Base-by-base conservation (phyloP, 2,329 filamentous ascomycete species). In the Fusarium duplospermum region DNA sequence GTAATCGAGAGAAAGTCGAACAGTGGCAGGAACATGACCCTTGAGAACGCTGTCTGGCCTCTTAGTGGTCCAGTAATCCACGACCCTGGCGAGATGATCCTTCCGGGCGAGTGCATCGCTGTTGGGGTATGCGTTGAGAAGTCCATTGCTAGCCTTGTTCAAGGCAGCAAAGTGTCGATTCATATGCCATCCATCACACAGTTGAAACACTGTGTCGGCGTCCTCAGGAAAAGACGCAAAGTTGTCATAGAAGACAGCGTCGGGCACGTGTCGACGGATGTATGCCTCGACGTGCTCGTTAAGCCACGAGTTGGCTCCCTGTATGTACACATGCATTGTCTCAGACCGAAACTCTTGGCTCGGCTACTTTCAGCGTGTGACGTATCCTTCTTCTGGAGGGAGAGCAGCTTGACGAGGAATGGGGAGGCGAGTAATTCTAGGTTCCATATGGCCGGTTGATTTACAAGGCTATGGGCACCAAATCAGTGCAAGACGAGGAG, bases 121-220 rank as follows among this genome's bases (percentile, higher is more conserved):
- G 67, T 79, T 83, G 18, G 82, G 82, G 29, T 84, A 84, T 0
- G 82, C 82, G 50, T 84, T 84, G 67, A 84, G 81, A 10, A 84
- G 76, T 4, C 74, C 80, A 13, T 47, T 74, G 2, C 75, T 71
- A 0, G 79, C 74, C 3, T 64, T 72, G 62, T 83, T 84, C 20
- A 82, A 35, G 2, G 78, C 62, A 8, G 79, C 74, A 52, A 84
- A 84, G 64, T 84, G 79, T 20, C 71, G 70, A 27, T 80, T 82
- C 4, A 84, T 68, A 16, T 76, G 77, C 79, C 80, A 82, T 7
- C 82, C 83, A 36, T 83, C 79, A 42, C 82, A 82, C 31, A 77
- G 78, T 38, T 84, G 81, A 20, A 83, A 81, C 2, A 79, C 68
- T 0, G 61, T 70, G 2, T 72, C 61, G 1, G 74, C 73, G 13